phyloP scores from a whole-genome alignment of 352 stramenopile genomes.

The Phytophthora pisi region DNA sequence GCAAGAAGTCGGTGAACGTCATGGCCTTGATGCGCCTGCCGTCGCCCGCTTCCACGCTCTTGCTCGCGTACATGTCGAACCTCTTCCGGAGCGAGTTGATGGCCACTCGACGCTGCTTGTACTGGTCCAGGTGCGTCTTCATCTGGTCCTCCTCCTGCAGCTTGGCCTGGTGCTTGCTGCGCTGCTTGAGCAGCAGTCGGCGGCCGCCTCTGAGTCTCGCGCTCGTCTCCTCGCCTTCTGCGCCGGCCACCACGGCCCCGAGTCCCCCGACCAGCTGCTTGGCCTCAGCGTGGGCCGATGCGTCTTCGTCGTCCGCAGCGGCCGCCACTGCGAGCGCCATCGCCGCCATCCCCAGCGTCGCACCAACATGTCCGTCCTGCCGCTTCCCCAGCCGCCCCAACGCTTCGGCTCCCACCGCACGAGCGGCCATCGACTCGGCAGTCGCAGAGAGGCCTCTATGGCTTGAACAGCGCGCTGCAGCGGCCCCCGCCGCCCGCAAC shows the following conservation, averaged over 20 bases:
- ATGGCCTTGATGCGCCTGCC: conserved; percentile 47
- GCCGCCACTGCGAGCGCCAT: conserved; percentile 17
- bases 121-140: conserved; percentile 75
- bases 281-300: conserved; percentile 4
- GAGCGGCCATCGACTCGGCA: neutral
- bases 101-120: conserved; percentile 42
- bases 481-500: conserved; percentile 6
- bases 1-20: conserved; percentile 86
- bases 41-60: conserved; percentile 37
- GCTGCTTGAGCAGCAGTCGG: conserved; percentile 63
- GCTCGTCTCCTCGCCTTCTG: conserved; percentile 28
- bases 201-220: conserved; percentile 19
- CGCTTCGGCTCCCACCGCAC: neutral
- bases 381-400: neutral
- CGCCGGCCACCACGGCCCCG: neutral
- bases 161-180: conserved; percentile 64
- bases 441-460: neutral
- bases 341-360: conserved; percentile 16
- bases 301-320: conserved; percentile 9
- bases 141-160: conserved; percentile 67
- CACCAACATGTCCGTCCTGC: neutral
- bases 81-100: conserved; percentile 51
- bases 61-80: conserved; percentile 69
- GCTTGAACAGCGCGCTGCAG: conserved; percentile 1
- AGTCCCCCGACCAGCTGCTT: conserved; percentile 17